Evolutionary conservation across 176 grass and related monocot species (phyloP).

Genomic region (Echinochloa phyllopogon): DNA sequence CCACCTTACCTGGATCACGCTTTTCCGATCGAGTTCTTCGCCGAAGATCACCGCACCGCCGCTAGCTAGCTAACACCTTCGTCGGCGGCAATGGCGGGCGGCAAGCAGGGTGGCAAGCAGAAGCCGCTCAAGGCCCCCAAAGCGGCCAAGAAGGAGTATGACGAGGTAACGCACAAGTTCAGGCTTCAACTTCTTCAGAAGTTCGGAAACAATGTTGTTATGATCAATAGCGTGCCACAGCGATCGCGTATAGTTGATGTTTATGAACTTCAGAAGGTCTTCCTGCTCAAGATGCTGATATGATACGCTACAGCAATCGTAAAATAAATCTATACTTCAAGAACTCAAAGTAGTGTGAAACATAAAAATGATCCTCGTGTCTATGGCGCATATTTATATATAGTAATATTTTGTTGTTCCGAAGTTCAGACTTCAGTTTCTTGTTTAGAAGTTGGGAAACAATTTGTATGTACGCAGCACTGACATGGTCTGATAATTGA

Average conservation of each 20-base stretch:
- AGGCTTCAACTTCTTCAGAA: too few relatives aligned
- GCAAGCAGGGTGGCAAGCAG: conserved; percentile 49
- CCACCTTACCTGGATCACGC: neutral
- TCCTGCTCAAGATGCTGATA: too few relatives aligned
- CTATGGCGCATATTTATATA: neutral
- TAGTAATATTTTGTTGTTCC: too few relatives aligned
- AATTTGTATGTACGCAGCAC: too few relatives aligned
- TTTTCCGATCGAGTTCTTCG: neutral
- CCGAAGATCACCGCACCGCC: neutral
- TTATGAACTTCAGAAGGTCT: too few relatives aligned
- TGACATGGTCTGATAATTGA: neutral
- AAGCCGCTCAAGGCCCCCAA: conserved; percentile 61
- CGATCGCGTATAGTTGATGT: too few relatives aligned
- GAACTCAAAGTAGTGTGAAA: neutral
- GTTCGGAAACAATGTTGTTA: too few relatives aligned
- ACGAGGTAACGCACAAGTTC: conserved; percentile 23
- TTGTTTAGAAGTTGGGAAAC: neutral
- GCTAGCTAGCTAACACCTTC: neutral
- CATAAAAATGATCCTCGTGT: neutral
- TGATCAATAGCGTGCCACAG: too few relatives aligned
- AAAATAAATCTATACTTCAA: too few relatives aligned
- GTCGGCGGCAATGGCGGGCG: neutral
- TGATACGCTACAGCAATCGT: too few relatives aligned
- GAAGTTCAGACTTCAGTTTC: neutral
- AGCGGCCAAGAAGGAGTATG: conserved; percentile 51